phyloP scores from a whole-genome alignment of 2,329 filamentous ascomycete genomes.

The Verticillium albo-atrum region DNA sequence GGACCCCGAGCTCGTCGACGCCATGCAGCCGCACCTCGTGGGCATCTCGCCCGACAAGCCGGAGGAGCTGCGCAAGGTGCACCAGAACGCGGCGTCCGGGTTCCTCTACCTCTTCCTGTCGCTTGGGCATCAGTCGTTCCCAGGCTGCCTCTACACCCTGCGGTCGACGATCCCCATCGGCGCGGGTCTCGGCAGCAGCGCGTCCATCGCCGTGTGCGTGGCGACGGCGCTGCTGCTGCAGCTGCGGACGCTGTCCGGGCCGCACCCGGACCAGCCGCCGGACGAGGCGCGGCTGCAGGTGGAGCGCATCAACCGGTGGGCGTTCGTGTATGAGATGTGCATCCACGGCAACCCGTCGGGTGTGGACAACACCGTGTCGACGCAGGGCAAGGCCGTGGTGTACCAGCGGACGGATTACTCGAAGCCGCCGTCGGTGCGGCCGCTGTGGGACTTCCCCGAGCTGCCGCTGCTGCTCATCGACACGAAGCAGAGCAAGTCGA shows the following conservation, averaged over 20 bases:
- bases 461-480: constrained; percentile 86
- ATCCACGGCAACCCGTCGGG: constrained; percentile 97
- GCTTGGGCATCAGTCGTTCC: constrained; percentile 72
- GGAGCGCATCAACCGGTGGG: constrained; percentile 96
- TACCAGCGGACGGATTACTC: constrained; percentile 78
- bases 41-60: constrained; percentile 63
- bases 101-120: constrained; percentile 94
- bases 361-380: constrained; percentile 93
- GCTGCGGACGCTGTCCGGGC: constrained; percentile 80
- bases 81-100: constrained; percentile 73
- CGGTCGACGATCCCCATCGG: constrained; percentile 92
- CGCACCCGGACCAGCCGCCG: constrained; percentile 84
- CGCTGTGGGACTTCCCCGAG: constrained; percentile 85
- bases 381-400: constrained; percentile 89
- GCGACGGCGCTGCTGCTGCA: constrained; percentile 81
- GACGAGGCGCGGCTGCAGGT: constrained; percentile 87
- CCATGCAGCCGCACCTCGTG: constrained; percentile 74
- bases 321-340: constrained; percentile 94
- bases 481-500: constrained; percentile 83
- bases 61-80: constrained; percentile 75
- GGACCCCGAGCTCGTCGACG: constrained; percentile 75
- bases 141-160: constrained; percentile 82
- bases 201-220: constrained; percentile 88
- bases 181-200: constrained; percentile 87
- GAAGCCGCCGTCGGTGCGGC: constrained; percentile 70